Conservation (phyloP, 208 protist genomes). For the Balamuthia mandrillaris region DNA sequence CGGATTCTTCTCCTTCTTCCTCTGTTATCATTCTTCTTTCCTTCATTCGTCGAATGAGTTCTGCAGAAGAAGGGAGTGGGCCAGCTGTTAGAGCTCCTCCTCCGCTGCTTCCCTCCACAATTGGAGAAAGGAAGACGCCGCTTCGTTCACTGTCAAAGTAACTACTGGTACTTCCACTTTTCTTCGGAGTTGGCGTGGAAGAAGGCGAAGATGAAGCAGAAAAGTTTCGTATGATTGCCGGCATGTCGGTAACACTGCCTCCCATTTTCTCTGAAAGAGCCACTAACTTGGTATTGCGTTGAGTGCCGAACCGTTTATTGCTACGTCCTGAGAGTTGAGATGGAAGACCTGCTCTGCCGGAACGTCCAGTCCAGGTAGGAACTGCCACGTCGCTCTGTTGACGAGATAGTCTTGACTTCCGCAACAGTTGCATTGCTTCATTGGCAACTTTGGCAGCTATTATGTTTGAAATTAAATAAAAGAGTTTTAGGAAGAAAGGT, state of each 20-base stretch:
- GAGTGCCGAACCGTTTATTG: too few relatives aligned
- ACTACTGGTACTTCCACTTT: background rate
- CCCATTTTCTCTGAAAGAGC: background rate
- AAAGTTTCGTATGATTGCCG: background rate
- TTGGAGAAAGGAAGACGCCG: too few relatives aligned
- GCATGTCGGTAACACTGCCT: background rate
- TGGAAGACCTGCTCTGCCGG: background rate
- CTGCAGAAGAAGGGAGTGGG: background rate
- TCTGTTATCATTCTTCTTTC: background rate
- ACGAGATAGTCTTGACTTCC: constrained; percentile 1
- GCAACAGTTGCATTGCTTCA: constrained; percentile 30
- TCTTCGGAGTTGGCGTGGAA: background rate
- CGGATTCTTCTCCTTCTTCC: background rate
- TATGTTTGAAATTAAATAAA: background rate
- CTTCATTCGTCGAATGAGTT: background rate
- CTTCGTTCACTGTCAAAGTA: too few relatives aligned
- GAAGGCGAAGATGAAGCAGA: background rate
- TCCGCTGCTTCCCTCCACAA: background rate
- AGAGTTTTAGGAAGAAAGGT: background rate
- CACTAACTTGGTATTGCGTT: background rate
- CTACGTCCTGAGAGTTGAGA: background rate
- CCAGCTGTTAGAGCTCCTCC: background rate
- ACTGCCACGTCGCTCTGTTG: background rate
- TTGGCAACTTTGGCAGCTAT: constrained; percentile 44
- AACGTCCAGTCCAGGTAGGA: constrained; percentile 56